Evolutionary conservation across 2,329 filamentous ascomycete genomes (phyloP), one percentile per base, ranked within the genome.

Genomic region (Clonostachys byssicola): DNA sequence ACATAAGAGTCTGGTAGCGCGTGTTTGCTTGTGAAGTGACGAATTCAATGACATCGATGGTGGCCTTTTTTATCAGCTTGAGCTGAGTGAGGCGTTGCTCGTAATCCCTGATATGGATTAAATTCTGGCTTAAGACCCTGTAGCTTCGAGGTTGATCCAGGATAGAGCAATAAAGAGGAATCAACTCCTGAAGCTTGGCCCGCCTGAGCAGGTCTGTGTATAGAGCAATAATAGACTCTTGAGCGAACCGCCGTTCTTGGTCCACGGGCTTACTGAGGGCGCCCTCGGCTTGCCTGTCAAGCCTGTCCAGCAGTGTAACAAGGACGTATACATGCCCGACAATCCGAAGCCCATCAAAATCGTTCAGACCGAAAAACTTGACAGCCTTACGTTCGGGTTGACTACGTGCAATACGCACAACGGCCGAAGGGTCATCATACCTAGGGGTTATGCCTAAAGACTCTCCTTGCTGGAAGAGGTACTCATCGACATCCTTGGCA

Each of bases 81-180:
- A 96, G 78, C 57, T 89, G 81, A 36, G 79, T 74, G 30, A 81
- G 65, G 55, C 91, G 85, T 50, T 87, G 81, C 8, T 80, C 72
- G 8, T 73, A 66, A 40, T 88, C 80, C 30, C 78, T 77, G 47
- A 96, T 78, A 42, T 88, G 81, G 44, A 91, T 85, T 47, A 96
- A 71, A 47, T 95, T 87, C 45, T 82, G 80, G 48, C 86, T 89
- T 43, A 99, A 75, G 14, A 86, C 85, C 47, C 83, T 78, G 55
- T 90, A 84, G 51, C 79, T 77, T 52, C 86, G 78, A 12, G 81
- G 72, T 7, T 75, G 70, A 10, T 81, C 75, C 12, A 99, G 74
- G 56, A 89, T 85, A 9, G 90, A 90, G 52, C 89, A 92, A 64
- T 99, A 99, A 1, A 95, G 72, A 1, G 94, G 92, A 47, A 96